A percentile compares a stretch with the other conserved stretches of the same genome.
Evolutionary conservation across 345 rosid genomes (phyloP).

Genomic region (Arabidopsis thaliana): TAIR10.1 NC_003076.8:10341501-10342000

Average conservation of each 20-base stretch:
- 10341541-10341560: conserved; percentile 17
- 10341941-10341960: conserved; percentile 4
- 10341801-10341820: conserved; percentile 83
- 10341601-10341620: conserved; percentile 16
- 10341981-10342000: conserved; percentile 14
- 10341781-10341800: conserved; percentile 85
- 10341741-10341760: conserved; percentile 43
- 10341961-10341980: conserved; percentile 3
- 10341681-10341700: conserved; percentile 51
- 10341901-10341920: not conserved
- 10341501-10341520: no score
- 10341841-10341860: conserved; percentile 57
- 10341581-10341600: not conserved
- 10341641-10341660: not conserved
- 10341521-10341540: not conserved
- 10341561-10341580: not conserved
- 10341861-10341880: no score
- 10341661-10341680: conserved; percentile 59
- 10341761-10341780: conserved; percentile 77
- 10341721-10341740: conserved; percentile 49
- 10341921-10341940: conserved; percentile 3
- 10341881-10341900: no score
- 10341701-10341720: conserved; percentile 52
- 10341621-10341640: conserved; percentile 7
- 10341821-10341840: conserved; percentile 73